phyloP scores from a whole-genome alignment of 202 grass and related monocot genomes.

The Eragrostis tef region DNA sequence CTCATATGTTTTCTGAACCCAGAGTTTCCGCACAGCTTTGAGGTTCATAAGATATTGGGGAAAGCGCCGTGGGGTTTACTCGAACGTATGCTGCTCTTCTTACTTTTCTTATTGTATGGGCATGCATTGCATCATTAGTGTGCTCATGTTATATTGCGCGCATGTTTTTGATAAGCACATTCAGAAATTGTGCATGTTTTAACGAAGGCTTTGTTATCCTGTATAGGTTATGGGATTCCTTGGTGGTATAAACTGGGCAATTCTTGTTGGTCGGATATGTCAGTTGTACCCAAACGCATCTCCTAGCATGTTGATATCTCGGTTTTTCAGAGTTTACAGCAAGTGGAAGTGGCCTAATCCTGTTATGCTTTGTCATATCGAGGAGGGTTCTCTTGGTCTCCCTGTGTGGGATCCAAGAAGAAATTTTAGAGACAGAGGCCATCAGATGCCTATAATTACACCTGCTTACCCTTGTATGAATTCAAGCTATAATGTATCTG shows the following conservation, averaged over 20 bases:
- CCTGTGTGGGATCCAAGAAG: slow-evolving; percentile 94
- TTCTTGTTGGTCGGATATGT: slow-evolving; percentile 95
- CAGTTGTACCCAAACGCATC: slow-evolving; percentile 96
- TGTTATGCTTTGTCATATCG: slow-evolving; percentile 94
- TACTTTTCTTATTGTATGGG: slow-evolving; percentile 7
- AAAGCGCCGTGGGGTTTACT: slow-evolving; percentile 90
- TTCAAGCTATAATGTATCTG: slow-evolving; percentile 93
- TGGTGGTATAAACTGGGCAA: slow-evolving; percentile 99
- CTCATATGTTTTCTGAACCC: slow-evolving; percentile 47
- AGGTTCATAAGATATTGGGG: slow-evolving; percentile 94
- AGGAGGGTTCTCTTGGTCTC: slow-evolving; percentile 78
- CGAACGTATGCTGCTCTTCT: slow-evolving; percentile 67
- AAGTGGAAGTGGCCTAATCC: slow-evolving; percentile 98
- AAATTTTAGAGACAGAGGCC: slow-evolving; percentile 84
- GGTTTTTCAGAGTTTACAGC: slow-evolving; percentile 92
- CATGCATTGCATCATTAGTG: slow-evolving; percentile 26
- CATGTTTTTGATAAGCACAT: background rate
- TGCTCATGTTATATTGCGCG: background rate
- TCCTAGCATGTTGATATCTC: slow-evolving; percentile 88
- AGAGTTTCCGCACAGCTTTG: slow-evolving; percentile 95
- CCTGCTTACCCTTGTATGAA: slow-evolving; percentile 99
- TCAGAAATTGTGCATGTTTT: slow-evolving; percentile 36
- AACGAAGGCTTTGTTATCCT: slow-evolving; percentile 43
- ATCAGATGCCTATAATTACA: slow-evolving; percentile 98
- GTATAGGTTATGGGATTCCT: slow-evolving; percentile 67